phyloP scores from a whole-genome alignment of 441 rosid genomes.

The Codiaeum variegatum region DNA sequence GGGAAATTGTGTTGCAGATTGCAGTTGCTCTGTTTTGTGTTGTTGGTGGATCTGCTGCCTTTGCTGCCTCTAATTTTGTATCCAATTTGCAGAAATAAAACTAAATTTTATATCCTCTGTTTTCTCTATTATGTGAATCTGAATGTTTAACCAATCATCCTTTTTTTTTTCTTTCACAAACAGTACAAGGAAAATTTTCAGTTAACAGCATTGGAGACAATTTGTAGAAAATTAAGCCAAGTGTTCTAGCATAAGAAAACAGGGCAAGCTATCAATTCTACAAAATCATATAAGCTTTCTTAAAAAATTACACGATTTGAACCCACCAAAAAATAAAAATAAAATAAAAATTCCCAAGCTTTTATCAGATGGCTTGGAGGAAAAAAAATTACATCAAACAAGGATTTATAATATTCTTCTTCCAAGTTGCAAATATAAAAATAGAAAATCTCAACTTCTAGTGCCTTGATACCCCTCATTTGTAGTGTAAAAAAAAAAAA shows the following conservation, averaged over 20 bases:
- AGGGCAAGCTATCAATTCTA: background rate
- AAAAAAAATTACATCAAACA: background rate
- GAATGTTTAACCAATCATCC: background rate
- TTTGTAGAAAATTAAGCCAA: too few species aligned
- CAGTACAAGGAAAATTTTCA: background rate
- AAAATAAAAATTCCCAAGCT: constrained; percentile 9
- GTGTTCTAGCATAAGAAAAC: too few species aligned
- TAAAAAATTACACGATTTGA: constrained; percentile 16
- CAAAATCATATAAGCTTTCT: constrained; percentile 17
- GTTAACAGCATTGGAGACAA: too few species aligned
- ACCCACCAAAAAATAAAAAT: background rate
- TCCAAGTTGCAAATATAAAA: constrained; percentile 18
- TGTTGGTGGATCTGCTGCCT: constrained; percentile 84
- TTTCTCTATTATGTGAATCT: background rate
- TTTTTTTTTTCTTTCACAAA: background rate
- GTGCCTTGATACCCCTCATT: constrained; percentile 24
- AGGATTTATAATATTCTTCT: constrained; percentile 19
- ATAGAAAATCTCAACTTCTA: constrained; percentile 28
- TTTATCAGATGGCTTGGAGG: constrained; percentile 25
- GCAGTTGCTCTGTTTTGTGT: constrained; percentile 48
- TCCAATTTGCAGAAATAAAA: constrained; percentile 76
- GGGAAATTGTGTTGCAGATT: constrained; percentile 62
- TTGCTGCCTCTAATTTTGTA: constrained; percentile 73
- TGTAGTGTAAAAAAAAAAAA: constrained; percentile 34
- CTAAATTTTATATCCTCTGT: constrained; percentile 15